phyloP scores from a whole-genome alignment of 2,329 filamentous ascomycete genomes.

The Aspergillus luchuensis region DNA sequence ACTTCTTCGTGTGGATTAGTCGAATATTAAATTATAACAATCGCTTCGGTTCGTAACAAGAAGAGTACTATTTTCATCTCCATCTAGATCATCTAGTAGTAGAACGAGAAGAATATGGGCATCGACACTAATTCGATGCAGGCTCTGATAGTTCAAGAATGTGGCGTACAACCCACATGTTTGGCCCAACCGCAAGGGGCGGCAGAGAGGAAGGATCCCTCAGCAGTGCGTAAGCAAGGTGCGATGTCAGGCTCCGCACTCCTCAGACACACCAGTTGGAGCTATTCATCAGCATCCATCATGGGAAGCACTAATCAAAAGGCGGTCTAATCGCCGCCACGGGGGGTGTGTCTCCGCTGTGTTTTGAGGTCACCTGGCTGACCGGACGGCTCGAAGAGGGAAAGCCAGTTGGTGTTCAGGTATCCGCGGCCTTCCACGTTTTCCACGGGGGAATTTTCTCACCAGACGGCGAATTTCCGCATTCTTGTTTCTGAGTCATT shows the following conservation, averaged over 20 bases:
- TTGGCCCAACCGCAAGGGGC: neutral
- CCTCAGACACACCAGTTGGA: neutral
- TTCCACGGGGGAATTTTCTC: neutral
- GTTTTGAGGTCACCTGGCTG: neutral
- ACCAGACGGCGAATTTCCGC: neutral
- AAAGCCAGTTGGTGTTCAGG: neutral
- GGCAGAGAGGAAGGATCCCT: neutral
- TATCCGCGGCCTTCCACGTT: no score
- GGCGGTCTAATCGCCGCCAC: neutral
- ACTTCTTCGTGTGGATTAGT: neutral
- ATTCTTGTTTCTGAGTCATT: neutral
- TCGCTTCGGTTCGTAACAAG: neutral
- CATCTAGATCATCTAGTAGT: neutral
- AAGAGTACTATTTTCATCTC: neutral
- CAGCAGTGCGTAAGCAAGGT: slow-evolving; percentile 1
- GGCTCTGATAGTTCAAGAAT: neutral
- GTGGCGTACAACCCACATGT: neutral
- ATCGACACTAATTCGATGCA: neutral
- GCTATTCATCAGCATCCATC: neutral
- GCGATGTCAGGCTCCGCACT: neutral
- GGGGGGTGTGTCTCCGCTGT: neutral
- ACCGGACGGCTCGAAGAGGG: neutral
- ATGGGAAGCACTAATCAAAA: neutral
- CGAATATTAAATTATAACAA: neutral
- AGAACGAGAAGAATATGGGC: neutral